phyloP scores from a whole-genome alignment of 441 rosid species.

The Melastoma candidum region DNA sequence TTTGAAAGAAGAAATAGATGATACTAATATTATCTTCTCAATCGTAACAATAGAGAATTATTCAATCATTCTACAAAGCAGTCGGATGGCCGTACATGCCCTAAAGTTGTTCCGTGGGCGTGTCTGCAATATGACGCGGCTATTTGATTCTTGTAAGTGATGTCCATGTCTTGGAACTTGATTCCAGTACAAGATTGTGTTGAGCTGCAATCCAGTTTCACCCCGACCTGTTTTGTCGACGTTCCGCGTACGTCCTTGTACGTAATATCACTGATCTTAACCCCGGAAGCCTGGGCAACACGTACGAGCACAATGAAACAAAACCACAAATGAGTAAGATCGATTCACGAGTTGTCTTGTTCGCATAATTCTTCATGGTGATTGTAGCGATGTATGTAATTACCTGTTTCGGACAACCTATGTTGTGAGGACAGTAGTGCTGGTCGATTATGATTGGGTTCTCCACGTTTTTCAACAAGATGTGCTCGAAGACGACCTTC shows the following conservation, averaged over 20 bases:
- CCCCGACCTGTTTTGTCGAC: slow-evolving; percentile 34
- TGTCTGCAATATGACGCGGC: too few relatives aligned
- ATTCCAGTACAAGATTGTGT: slow-evolving; percentile 38
- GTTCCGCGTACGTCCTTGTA: slow-evolving; percentile 38
- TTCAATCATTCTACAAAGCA: too few relatives aligned
- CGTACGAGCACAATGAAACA: too few relatives aligned
- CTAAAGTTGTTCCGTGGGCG: too few relatives aligned
- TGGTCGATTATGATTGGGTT: slow-evolving; percentile 22
- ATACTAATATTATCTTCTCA: too few relatives aligned
- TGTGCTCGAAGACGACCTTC: slow-evolving; percentile 10
- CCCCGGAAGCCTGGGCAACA: slow-evolving; percentile 16
- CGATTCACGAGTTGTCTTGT: too few relatives aligned
- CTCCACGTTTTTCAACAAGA: slow-evolving; percentile 6
- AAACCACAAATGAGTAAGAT: too few relatives aligned
- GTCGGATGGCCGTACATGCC: too few relatives aligned
- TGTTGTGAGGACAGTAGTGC: slow-evolving; percentile 38
- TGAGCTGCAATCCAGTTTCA: slow-evolving; percentile 35
- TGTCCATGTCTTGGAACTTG: background rate
- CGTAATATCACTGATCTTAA: slow-evolving; percentile 24
- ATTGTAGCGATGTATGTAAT: too few relatives aligned
- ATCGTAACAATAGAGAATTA: too few relatives aligned
- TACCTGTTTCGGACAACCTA: slow-evolving; percentile 46
- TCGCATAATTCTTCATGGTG: too few relatives aligned
- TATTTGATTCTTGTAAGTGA: slow-evolving; percentile 1
- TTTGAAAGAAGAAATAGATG: too few relatives aligned